Evolutionary conservation across 345 rosid species (phyloP), one percentile per base, ranked within the genome.

Genomic region (Microcos paniculata): DNA sequence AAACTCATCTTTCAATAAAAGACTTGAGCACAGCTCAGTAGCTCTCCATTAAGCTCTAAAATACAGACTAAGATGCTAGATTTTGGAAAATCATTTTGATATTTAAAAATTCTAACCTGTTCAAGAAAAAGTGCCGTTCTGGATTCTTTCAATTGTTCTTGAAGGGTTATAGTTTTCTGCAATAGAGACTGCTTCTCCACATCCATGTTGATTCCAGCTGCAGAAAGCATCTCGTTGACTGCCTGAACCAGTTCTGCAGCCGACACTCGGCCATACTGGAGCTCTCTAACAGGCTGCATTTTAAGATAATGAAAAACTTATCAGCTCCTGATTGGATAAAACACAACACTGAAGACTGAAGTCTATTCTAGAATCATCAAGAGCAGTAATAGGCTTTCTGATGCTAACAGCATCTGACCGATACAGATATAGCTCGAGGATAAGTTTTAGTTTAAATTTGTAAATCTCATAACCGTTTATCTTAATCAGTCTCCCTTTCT

Each of bases 211-310:
- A 94, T 85, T 57, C 98, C 98, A 53, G 97, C 97, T 31, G 97
- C 90, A 79, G 97, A 94, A 75, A 94, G 97, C 90, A 94, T 89
- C 89, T 92, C 98, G 52, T 91, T 84, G 52, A 94, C 97, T 46
- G 97, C 98, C 75, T 90, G 89, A 62, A 94, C 97, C 78, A 92
- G 78, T 83, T 94, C 98, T 67, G 76, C 85, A 64, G 98, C 91
- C 24, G 98, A 90, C 66, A 94, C 97, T 63, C 88, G 86, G 55
- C 95, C 98, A 62, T 85, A 88, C 72, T 82, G 90, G 33, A 74
- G 87, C 79, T 89, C 90, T 77, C 83, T 86, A 64, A 78, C 74
- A 30, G 85, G 85, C 90, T 91, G 90, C 80, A 77, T 30, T n/a
- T n/a, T 40, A 68, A 71, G 66, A 76, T 78, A 62, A 68, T 78